Conservation (phyloP, 1,284 basidiomycete genomes). For the Sanguinoderma infundibulare region DNA sequence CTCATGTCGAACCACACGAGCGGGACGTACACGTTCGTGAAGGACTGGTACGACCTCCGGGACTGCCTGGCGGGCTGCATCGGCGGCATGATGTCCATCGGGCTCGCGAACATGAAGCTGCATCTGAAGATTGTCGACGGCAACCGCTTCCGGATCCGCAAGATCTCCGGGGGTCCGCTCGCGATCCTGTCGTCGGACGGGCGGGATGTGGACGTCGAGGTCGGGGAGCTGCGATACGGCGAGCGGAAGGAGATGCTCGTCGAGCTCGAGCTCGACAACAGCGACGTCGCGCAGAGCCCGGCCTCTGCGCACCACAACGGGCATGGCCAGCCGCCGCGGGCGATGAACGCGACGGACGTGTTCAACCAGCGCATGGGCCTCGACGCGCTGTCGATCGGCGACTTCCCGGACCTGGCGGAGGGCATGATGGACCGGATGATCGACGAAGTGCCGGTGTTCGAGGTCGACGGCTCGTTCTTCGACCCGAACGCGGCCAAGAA, state of each 20-base stretch:
- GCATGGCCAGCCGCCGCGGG: constrained; percentile 30
- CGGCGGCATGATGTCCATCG: constrained; percentile 94
- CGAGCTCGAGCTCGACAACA: constrained; percentile 89
- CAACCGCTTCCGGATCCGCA: constrained; percentile 86
- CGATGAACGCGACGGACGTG: constrained; percentile 76
- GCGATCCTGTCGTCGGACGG: constrained; percentile 88
- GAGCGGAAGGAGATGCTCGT: constrained; percentile 94
- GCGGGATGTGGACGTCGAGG: constrained; percentile 91
- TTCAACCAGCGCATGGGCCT: constrained; percentile 83
- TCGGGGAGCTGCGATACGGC: constrained; percentile 91
- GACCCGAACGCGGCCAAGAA: constrained; percentile 84
- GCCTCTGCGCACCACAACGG: constrained; percentile 25
- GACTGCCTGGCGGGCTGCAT: constrained; percentile 90
- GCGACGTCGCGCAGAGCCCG: constrained; percentile 48
- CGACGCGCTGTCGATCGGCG: constrained; percentile 73
- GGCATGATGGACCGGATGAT: constrained; percentile 92
- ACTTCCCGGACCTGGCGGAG: constrained; percentile 71
- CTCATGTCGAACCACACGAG: constrained; percentile 96
- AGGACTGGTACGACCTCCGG: constrained; percentile 93
- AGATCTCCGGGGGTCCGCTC: constrained; percentile 85
- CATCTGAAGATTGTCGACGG: constrained; percentile 89
- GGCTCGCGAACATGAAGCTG: constrained; percentile 86
- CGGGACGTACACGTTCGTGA: constrained; percentile 97
- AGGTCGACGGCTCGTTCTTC: constrained; percentile 91
- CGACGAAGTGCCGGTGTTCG: constrained; percentile 91